Percentiles rank a stretch among this genome's conserved stretches.
phyloP scores from a whole-genome alignment of 2,329 filamentous ascomycete species.

The Clarireedia paspali region DNA sequence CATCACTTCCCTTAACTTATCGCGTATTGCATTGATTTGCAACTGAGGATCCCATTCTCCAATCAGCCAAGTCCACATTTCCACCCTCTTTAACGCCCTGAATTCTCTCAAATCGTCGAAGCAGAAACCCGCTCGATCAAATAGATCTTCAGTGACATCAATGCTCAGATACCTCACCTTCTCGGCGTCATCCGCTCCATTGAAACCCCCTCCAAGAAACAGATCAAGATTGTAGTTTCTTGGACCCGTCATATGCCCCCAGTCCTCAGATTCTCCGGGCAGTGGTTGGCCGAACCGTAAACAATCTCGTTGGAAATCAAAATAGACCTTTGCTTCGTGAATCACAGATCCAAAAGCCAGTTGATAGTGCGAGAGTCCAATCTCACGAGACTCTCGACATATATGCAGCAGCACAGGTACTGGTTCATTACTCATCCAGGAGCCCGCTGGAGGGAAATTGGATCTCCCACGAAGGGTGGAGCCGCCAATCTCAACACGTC shows the following conservation, averaged over 20 bases:
- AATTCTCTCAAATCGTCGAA: not conserved
- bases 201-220: constrained; percentile 14
- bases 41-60: not conserved
- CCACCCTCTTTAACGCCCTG: not conserved
- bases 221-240: constrained; percentile 13
- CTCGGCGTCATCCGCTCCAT: constrained; percentile 13
- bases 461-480: not conserved
- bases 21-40: not conserved
- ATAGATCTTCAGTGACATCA: constrained; percentile 4
- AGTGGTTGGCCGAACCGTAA: constrained; percentile 11
- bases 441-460: not conserved
- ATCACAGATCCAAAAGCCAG: constrained; percentile 11
- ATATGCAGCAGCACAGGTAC: constrained; percentile 16
- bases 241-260: not conserved
- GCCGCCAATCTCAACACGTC: not conserved
- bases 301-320: constrained; percentile 16
- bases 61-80: not conserved
- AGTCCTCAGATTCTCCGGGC: not conserved
- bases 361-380: constrained; percentile 15
- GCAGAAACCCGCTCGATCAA: not conserved
- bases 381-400: constrained; percentile 16
- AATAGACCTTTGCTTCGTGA: constrained; percentile 13
- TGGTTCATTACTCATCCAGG: constrained; percentile 8
- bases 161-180: constrained; percentile 15
- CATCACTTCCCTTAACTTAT: not conserved